These are phyloP conservation scores for Vicia faba DNA, from an alignment of 306 rosid species.

Conservation along the genomic window DNA sequence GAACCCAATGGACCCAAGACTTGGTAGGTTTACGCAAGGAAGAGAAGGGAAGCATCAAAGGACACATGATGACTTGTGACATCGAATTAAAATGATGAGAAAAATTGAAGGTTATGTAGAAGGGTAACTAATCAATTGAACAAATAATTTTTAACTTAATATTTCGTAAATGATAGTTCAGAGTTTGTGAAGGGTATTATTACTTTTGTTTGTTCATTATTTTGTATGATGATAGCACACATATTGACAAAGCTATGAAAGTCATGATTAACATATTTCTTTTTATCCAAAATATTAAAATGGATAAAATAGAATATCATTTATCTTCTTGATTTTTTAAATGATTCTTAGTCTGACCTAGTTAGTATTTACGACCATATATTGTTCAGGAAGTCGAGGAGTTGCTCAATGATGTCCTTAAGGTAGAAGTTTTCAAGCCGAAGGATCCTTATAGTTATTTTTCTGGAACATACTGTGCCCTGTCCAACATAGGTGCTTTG, in stretches of 20 bases:
- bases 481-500: neutral
- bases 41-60: too few relatives aligned
- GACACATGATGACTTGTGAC: too few relatives aligned
- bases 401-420: neutral
- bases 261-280: neutral
- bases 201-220: neutral
- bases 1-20: too few relatives aligned
- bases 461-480: neutral
- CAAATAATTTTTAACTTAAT: too few relatives aligned
- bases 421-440: neutral
- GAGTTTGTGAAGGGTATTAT: neutral
- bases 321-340: neutral
- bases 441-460: neutral
- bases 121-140: too few relatives aligned
- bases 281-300: neutral
- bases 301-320: neutral
- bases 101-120: too few relatives aligned
- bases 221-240: neutral
- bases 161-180: too few relatives aligned
- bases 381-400: neutral
- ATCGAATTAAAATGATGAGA: too few relatives aligned
- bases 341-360: neutral
- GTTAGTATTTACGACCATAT: too few relatives aligned
- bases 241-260: neutral
- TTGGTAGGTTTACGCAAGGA: too few relatives aligned